Conservation (phyloP, 805 yeast genomes). For the Candida methanosorbosa region DNA sequence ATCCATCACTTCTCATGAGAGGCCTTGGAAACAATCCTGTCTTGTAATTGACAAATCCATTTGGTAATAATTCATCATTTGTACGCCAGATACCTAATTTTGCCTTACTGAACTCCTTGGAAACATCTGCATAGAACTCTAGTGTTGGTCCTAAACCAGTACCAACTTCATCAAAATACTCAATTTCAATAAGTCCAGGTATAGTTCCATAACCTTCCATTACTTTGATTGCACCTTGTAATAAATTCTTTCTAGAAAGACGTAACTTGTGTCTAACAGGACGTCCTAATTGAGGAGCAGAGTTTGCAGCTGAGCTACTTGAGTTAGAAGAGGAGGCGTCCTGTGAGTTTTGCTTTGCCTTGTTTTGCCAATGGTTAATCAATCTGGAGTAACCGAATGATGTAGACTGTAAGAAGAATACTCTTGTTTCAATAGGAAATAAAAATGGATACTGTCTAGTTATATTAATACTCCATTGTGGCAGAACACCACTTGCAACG, state of each 20-base stretch:
- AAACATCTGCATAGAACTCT: slow-evolving; percentile 80
- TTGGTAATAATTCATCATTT: slow-evolving; percentile 20
- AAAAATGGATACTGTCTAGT: slow-evolving; percentile 71
- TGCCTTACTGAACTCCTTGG: slow-evolving; percentile 59
- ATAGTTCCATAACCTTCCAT: slow-evolving; percentile 66
- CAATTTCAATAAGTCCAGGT: slow-evolving; percentile 81
- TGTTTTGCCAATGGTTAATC: slow-evolving; percentile 66
- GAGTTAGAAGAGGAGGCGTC: slow-evolving; percentile 16
- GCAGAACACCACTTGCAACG: slow-evolving; percentile 79
- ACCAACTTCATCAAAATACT: slow-evolving; percentile 87
- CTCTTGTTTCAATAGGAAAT: slow-evolving; percentile 76
- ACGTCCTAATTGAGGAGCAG: slow-evolving; percentile 71
- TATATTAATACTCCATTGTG: slow-evolving; percentile 75
- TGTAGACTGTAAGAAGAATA: slow-evolving; percentile 72
- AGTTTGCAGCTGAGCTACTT: slow-evolving; percentile 5
- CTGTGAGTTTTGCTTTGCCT: slow-evolving; percentile 31
- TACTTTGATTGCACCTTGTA: slow-evolving; percentile 74
- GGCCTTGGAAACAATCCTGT: slow-evolving; percentile 76
- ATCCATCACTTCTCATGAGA: slow-evolving; percentile 14
- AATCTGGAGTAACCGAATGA: slow-evolving; percentile 86
- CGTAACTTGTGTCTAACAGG: slow-evolving; percentile 74
- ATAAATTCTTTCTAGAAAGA: slow-evolving; percentile 57
- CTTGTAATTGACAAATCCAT: slow-evolving; percentile 27
- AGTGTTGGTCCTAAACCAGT: slow-evolving; percentile 94
- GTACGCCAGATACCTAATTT: slow-evolving; percentile 64